Base-by-base conservation (phyloP, 495 filamentous ascomycete genomes). In the Aspergillus indologenus region DNA sequence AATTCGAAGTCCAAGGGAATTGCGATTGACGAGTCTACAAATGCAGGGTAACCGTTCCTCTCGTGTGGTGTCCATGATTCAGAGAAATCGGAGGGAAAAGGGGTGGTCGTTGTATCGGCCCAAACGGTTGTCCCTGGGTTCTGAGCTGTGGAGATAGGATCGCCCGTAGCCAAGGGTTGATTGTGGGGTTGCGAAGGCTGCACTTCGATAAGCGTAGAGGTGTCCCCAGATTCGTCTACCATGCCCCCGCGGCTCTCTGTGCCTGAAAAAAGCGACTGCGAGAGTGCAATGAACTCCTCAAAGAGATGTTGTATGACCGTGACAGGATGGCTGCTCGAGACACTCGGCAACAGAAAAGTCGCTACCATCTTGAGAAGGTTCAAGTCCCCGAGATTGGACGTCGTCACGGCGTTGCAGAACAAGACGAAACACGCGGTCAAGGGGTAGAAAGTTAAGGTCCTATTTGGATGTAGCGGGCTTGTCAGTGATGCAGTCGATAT, bases 371-470 rank as follows among this genome's bases (percentile, higher is more conserved):
- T 58, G 20, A 67, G 49, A 8, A 67, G 60, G n/a, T 60, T 54
- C 26, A 65, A 64, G 50, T 67, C 62, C 15, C 54, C 65, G 3
- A 54, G 47, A 47, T 67, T 46, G 19, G 50, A 60, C 21, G 65
- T 62, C 3, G 57, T 60, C 1, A 67, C 46, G 6, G 57, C 57
- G 34, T 67, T 67, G 50, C 61, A 67, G 43, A 67, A 62, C 15
- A 67, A 43, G 3, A 60, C 57, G 21, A 67, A 58, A 49, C 49
- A 62, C 5, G 65, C 59, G 9, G 65, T 67, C 19, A 60, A 29
- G 14, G 65, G 65, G 51, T 62, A 67, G 31, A 53, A 64, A 15
- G 62, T 50, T 20, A 67, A 52, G 12, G 65, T 65, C 59, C 65
- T 65, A 22, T 14, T 21, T 12, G n/a, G n/a, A 20, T 29, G 43